Evolutionary conservation across 176 grass and related monocot species (phyloP).

Genomic region (Musa troglodytarum): DNA sequence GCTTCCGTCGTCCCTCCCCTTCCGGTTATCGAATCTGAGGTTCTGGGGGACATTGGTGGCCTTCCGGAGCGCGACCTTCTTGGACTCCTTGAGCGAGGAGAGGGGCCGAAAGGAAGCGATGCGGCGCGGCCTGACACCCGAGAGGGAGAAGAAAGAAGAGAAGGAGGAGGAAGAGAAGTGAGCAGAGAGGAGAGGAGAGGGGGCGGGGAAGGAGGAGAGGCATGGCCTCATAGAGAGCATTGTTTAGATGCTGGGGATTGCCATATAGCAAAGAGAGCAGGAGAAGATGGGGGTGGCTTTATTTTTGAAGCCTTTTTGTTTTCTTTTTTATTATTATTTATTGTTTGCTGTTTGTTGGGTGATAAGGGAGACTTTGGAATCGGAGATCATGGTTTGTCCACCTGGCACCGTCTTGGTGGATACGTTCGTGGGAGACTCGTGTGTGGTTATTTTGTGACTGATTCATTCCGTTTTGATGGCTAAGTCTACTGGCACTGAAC

Average conservation of each 20-base stretch:
- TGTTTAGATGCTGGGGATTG: constrained; percentile 7
- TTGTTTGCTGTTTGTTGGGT: background rate
- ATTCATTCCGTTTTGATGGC: too few relatives aligned
- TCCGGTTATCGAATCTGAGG: constrained; percentile 43
- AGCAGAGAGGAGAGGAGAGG: constrained; percentile 18
- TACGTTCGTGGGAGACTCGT: background rate
- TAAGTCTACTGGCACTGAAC: too few relatives aligned
- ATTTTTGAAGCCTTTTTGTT: background rate
- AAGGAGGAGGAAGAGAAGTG: constrained; percentile 33
- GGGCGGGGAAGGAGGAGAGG: constrained; percentile 36
- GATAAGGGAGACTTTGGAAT: background rate
- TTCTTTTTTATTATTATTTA: background rate
- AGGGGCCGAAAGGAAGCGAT: constrained; percentile 36
- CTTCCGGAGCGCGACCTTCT: constrained; percentile 72
- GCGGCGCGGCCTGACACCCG: constrained; percentile 20
- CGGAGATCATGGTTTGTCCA: constrained; percentile 15
- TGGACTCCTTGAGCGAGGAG: constrained; percentile 59
- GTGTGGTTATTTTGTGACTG: too few relatives aligned
- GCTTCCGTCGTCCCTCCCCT: constrained; percentile 25
- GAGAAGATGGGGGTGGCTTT: background rate
- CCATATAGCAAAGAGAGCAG: constrained; percentile 16
- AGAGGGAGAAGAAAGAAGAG: constrained; percentile 23
- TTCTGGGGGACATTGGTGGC: constrained; percentile 61
- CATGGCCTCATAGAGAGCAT: constrained; percentile 37
- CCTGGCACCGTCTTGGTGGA: constrained; percentile 26